Evolutionary conservation across 768 basidiomycete species (phyloP).

Genomic region (Auricularia sp.): DNA sequence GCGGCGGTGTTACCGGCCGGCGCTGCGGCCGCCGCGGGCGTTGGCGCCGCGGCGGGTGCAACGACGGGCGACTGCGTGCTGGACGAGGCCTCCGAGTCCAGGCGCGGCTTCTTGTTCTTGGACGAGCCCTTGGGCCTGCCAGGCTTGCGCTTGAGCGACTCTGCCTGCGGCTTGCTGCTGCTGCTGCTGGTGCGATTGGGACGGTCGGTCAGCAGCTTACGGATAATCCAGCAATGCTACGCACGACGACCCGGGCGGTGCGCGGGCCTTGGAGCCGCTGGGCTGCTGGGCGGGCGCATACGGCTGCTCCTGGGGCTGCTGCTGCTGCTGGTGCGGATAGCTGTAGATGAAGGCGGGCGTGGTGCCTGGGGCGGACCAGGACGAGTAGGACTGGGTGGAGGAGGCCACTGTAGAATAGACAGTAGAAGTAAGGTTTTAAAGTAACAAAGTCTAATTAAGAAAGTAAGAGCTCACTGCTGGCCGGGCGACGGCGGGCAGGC

Average conservation of each 20-base stretch:
- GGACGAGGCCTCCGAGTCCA: slow-evolving; percentile 7
- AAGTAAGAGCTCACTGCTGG: background rate
- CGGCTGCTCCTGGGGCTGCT: background rate
- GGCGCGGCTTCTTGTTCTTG: slow-evolving; percentile 23
- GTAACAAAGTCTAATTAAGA: background rate
- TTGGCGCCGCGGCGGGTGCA: too few species aligned
- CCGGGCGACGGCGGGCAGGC: background rate
- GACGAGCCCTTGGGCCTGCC: background rate
- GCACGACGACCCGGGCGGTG: too few species aligned
- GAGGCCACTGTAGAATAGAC: background rate
- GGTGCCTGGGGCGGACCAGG: background rate
- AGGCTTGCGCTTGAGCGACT: background rate
- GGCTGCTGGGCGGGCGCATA: background rate
- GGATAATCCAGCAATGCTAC: too few species aligned
- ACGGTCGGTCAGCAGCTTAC: background rate
- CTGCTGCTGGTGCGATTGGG: background rate
- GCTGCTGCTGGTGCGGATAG: background rate
- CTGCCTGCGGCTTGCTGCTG: background rate
- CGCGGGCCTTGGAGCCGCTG: too few species aligned
- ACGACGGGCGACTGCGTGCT: too few species aligned
- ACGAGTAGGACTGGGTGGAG: background rate
- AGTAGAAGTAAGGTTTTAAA: background rate
- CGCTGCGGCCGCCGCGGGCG: too few species aligned
- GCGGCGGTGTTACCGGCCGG: too few species aligned
- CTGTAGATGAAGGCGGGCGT: background rate